Evolutionary conservation across 2,329 filamentous ascomycete genomes (phyloP).

Genomic region (Colletotrichum sp.): DNA sequence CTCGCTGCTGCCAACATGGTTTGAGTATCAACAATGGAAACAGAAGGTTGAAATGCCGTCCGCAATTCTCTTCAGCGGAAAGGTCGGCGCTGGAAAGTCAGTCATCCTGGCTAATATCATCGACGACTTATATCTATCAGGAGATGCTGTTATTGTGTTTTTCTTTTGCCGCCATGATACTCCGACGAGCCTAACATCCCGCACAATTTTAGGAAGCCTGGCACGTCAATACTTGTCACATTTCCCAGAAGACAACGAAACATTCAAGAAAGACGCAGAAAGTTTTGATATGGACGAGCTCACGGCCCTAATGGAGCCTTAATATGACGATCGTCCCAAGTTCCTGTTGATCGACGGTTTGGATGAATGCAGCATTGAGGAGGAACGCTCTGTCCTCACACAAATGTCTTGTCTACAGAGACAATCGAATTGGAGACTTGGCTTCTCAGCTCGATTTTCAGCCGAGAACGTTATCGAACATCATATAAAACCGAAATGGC

Average conservation of each 20-base stretch:
- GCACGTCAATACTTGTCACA: rapidly evolving
- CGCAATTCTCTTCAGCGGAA: rapidly evolving
- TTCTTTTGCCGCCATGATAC: not conserved
- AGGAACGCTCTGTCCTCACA: no score
- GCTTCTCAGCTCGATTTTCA: no score
- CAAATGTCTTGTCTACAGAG: no score
- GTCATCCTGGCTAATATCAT: rapidly evolving
- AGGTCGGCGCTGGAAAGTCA: not conserved
- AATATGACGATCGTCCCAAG: no score
- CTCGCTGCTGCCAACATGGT: rapidly evolving
- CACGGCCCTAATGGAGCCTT: not conserved
- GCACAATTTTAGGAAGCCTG: rapidly evolving
- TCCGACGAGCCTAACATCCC: not conserved
- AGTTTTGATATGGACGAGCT: rapidly evolving
- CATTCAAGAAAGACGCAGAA: not conserved
- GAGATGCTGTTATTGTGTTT: rapidly evolving
- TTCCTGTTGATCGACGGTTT: no score
- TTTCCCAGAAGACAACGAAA: rapidly evolving
- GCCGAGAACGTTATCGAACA: no score
- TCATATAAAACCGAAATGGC: no score
- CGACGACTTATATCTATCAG: rapidly evolving
- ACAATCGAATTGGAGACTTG: no score
- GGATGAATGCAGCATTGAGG: no score
- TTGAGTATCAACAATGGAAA: rapidly evolving
- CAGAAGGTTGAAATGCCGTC: rapidly evolving